A percentile compares a stretch with the other conserved stretches of the same genome.
Evolutionary conservation across 306 rosid genomes (phyloP).

Genomic region (Mucuna pruriens): DNA sequence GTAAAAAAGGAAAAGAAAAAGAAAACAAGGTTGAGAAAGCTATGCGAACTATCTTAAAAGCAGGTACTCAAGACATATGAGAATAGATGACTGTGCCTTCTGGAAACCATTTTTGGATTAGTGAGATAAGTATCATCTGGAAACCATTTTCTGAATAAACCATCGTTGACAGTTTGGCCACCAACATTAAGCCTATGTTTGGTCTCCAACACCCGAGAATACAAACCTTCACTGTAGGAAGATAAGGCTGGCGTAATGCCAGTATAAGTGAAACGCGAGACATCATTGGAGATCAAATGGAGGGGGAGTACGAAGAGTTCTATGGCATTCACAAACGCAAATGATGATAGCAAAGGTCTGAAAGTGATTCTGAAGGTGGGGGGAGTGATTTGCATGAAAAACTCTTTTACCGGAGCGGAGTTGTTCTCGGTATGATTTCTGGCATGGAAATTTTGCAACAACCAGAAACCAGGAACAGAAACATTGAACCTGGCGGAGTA

Average conservation of each 20-base stretch:
- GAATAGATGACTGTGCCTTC: neutral
- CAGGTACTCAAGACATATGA: constrained; percentile 9
- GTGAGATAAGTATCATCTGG: constrained; percentile 36
- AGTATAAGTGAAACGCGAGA: neutral
- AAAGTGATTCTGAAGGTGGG: constrained; percentile 32
- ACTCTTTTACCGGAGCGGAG: constrained; percentile 37
- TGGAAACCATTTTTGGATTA: no score
- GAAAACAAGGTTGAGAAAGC: neutral
- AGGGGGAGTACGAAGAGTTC: constrained; percentile 49
- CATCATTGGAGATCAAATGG: neutral
- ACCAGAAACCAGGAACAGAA: constrained; percentile 24
- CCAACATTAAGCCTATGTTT: constrained; percentile 50
- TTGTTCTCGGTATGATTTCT: neutral
- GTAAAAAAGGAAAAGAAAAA: no score
- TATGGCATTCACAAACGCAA: constrained; percentile 60
- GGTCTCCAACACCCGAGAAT: constrained; percentile 31
- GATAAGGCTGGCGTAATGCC: fast-evolving
- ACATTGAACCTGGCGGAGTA: constrained; percentile 51
- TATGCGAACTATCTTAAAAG: neutral
- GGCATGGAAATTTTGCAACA: constrained; percentile 23
- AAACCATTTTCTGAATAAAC: constrained; percentile 42
- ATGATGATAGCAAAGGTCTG: constrained; percentile 12
- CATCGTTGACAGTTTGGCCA: neutral
- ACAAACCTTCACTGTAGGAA: neutral
- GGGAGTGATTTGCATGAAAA: neutral